These are phyloP conservation scores for Leccinum aurantiacum DNA, from an alignment of 768 basidiomycete species.

Conservation along the genomic window DNA sequence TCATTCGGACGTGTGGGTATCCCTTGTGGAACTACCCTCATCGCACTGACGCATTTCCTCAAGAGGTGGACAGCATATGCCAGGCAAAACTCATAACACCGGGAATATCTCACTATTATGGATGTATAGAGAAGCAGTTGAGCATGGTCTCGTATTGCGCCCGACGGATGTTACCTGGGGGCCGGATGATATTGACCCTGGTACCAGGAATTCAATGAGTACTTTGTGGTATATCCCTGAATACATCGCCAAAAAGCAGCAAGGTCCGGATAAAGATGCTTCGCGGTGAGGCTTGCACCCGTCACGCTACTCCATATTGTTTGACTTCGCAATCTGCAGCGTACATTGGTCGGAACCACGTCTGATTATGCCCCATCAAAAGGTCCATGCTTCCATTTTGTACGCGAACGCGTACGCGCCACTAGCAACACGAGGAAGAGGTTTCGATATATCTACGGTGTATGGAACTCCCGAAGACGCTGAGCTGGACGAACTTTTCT, in stretches of 20 bases:
- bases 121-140: not conserved
- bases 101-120: not conserved
- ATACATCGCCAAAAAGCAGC: conserved; percentile 14
- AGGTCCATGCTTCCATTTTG: not conserved
- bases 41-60: not conserved
- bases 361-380: conserved; percentile 4
- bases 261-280: not conserved
- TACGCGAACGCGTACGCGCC: not conserved
- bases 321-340: not conserved
- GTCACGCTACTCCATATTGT: not conserved
- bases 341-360: conserved; percentile 11
- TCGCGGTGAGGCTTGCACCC: conserved; percentile 6
- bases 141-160: conserved; percentile 9
- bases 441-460: not conserved
- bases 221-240: conserved; percentile 5
- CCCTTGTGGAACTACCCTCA: not conserved
- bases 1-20: conserved; percentile 26
- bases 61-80: conserved; percentile 13
- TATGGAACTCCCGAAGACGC: not conserved
- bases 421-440: not conserved
- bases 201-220: conserved; percentile 12
- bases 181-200: conserved; percentile 15
- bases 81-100: not conserved
- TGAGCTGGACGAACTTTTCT: not conserved
- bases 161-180: conserved; percentile 18